These are phyloP conservation scores for Cyclanthera cordifolia DNA, from an alignment of 306 rosid species.

Conservation along the genomic window DNA sequence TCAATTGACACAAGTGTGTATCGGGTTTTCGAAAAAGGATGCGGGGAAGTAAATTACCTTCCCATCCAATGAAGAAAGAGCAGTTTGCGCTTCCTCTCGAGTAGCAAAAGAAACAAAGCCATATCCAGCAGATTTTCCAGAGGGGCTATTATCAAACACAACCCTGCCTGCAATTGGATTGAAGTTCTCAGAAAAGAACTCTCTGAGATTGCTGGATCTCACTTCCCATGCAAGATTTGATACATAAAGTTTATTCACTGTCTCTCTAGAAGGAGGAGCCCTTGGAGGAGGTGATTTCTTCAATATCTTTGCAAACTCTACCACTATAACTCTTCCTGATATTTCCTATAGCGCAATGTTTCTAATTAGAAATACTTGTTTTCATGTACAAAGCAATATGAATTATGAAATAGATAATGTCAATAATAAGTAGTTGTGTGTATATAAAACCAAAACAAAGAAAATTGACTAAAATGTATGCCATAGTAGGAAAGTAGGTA, in stretches of 20 bases:
- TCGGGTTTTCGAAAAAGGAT: not conserved
- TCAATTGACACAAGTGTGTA: no score
- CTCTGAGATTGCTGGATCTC: constrained; percentile 64
- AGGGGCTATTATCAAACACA: constrained; percentile 54
- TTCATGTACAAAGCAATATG: not conserved
- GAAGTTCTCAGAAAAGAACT: constrained; percentile 46
- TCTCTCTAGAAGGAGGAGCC: constrained; percentile 40
- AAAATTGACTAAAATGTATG: not conserved
- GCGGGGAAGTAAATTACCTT: constrained; percentile 30
- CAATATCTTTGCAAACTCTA: constrained; percentile 55
- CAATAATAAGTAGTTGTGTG: not conserved
- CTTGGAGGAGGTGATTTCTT: constrained; percentile 61
- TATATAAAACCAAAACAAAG: not conserved
- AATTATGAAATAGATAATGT: not conserved
- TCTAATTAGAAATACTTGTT: not conserved
- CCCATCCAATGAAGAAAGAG: constrained; percentile 62
- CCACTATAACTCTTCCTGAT: constrained; percentile 49
- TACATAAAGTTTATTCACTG: constrained; percentile 46
- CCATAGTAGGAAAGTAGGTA: not conserved
- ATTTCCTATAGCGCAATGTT: constrained; percentile 40
- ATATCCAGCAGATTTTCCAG: constrained; percentile 62
- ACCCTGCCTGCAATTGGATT: constrained; percentile 76
- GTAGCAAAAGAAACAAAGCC: constrained; percentile 73
- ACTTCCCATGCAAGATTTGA: constrained; percentile 79
- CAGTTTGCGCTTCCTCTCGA: constrained; percentile 69